Conservation (phyloP, 108 stramenopile species). For the Fistulifera pelliculosa region DNA sequence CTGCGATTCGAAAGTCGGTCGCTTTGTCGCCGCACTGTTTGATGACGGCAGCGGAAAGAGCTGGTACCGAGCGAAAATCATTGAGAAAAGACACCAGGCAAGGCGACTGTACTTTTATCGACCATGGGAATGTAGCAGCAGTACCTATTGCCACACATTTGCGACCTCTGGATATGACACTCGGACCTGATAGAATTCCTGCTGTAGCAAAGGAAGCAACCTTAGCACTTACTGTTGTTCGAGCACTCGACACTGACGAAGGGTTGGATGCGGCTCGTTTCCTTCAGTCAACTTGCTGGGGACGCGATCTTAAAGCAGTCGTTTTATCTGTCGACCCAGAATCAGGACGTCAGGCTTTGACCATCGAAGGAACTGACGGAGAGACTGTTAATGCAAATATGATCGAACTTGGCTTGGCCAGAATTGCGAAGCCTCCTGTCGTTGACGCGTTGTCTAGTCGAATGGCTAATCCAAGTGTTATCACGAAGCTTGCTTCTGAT, state of each 20-base stretch:
- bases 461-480: conserved; percentile 42
- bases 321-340: conserved; percentile 44
- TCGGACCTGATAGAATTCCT: conserved; percentile 66
- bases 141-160: conserved; percentile 67
- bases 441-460: conserved; percentile 35
- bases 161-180: conserved; percentile 77
- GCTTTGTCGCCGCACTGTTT: conserved; percentile 89
- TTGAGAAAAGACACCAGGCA: conserved; percentile 50
- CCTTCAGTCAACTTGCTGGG: conserved; percentile 75
- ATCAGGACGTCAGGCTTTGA: conserved; percentile 52
- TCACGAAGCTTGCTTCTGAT: conserved; percentile 47
- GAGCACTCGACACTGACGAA: conserved; percentile 65
- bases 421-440: conserved; percentile 45
- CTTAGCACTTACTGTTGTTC: conserved; percentile 65
- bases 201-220: conserved; percentile 76
- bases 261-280: conserved; percentile 77
- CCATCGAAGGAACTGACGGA: conserved; percentile 33
- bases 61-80: conserved; percentile 96
- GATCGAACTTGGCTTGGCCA: conserved; percentile 60
- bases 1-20: conserved; percentile 73
- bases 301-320: conserved; percentile 57
- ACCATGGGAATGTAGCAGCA: conserved; percentile 91
- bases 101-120: conserved; percentile 76
- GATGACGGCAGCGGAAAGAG: conserved; percentile 86
- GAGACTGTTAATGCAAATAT: conserved; percentile 71